A percentile compares a stretch with the other conserved stretches of the same genome.
These are phyloP conservation scores for Aethionema arabicum DNA, from an alignment of 345 rosid genomes.

Conservation along the genomic window DNA sequence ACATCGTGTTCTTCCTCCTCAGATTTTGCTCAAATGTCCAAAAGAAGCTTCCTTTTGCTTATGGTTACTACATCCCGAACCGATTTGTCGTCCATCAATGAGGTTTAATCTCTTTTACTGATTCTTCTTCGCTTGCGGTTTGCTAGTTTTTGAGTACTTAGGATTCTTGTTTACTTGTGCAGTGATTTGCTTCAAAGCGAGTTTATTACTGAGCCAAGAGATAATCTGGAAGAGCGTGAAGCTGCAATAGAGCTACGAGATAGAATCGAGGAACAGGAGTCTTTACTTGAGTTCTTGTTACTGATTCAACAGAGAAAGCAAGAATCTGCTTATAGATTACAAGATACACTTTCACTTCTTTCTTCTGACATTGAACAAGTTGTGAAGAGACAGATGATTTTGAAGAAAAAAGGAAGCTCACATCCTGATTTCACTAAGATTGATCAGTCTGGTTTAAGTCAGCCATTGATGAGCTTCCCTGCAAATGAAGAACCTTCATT, in stretches of 20 bases:
- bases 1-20: slow-evolving; percentile 97
- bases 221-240: slow-evolving; percentile 77
- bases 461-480: slow-evolving; percentile 41
- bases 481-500: slow-evolving; percentile 52
- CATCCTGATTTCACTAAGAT: slow-evolving; percentile 44
- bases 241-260: slow-evolving; percentile 76
- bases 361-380: slow-evolving; percentile 86
- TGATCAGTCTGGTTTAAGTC: slow-evolving; percentile 45
- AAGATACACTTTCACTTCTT: slow-evolving; percentile 63
- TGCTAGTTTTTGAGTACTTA: slow-evolving; percentile 9
- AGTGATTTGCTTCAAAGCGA: slow-evolving; percentile 82
- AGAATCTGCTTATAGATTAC: slow-evolving; percentile 71
- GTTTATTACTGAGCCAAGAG: slow-evolving; percentile 79
- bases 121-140: slow-evolving; percentile 8
- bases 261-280: slow-evolving; percentile 79
- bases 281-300: slow-evolving; percentile 82
- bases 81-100: slow-evolving; percentile 73
- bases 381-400: slow-evolving; percentile 49
- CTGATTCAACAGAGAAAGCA: slow-evolving; percentile 69
- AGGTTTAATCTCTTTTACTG: slow-evolving; percentile 43
- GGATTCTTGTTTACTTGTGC: slow-evolving; percentile 17
- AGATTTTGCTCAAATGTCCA: slow-evolving; percentile 74
- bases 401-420: slow-evolving; percentile 54
- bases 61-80: slow-evolving; percentile 92
- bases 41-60: slow-evolving; percentile 95